Conservation (phyloP, 2,329 filamentous ascomycete genomes). For the Xylaria sp. region DNA sequence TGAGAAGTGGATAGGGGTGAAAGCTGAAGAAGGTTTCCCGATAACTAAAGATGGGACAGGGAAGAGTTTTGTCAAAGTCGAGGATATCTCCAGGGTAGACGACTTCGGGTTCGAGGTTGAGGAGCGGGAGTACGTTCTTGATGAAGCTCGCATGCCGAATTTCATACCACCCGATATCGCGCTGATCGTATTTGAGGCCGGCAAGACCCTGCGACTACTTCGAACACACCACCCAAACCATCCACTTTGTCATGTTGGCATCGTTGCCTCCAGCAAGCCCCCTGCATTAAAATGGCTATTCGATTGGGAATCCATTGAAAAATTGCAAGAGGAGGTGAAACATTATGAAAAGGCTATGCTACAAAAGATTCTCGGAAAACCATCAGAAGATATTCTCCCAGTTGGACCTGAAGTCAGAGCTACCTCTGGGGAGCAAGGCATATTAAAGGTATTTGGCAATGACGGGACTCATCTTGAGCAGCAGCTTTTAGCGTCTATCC, state of each 20-base stretch:
- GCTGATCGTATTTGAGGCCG: conserved; percentile 79
- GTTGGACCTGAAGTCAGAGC: neutral
- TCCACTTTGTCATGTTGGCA: conserved; percentile 67
- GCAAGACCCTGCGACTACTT: conserved; percentile 78
- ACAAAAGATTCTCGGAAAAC: conserved; percentile 31
- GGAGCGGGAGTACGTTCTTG: conserved; percentile 70
- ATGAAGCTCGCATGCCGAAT: conserved; percentile 71
- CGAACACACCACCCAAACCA: conserved; percentile 76
- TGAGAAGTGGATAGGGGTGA: conserved; percentile 79
- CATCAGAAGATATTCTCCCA: conserved; percentile 2
- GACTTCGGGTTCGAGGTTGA: conserved; percentile 68
- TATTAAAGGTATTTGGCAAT: conserved; percentile 61
- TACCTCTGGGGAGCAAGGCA: conserved; percentile 32
- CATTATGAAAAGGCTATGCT: conserved; percentile 60
- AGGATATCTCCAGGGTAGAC: conserved; percentile 64
- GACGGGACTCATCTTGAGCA: conserved; percentile 59
- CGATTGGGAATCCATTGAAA: conserved; percentile 74
- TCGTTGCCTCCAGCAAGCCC: conserved; percentile 58
- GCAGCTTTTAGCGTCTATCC: conserved; percentile 62
- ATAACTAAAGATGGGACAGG: conserved; percentile 60
- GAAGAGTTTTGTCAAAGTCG: conserved; percentile 70
- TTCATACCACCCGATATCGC: conserved; percentile 78
- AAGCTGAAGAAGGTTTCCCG: conserved; percentile 64
- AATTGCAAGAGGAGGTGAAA: conserved; percentile 69
- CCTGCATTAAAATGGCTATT: conserved; percentile 75